Evolutionary conservation across 441 rosid species (phyloP), one percentile per base, ranked within the genome.

Genomic region (Theobroma grandiflorum): DNA sequence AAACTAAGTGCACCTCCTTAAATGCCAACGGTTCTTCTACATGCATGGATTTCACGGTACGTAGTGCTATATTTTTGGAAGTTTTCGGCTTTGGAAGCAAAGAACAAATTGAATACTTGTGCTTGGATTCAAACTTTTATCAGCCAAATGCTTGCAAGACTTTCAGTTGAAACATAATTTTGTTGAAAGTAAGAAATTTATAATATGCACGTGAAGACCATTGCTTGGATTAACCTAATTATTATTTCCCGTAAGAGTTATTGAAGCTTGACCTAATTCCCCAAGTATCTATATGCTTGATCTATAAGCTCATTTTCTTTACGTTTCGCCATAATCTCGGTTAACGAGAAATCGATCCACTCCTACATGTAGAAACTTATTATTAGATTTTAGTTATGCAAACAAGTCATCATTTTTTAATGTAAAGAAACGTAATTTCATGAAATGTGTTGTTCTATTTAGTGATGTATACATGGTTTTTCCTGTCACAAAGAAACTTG

Each of bases 171-270:
- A 11, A 43, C 61, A 8, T n/a, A 2, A 18, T n/a, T 62, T 31
- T 31, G 16, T 20, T 18, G 3, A 26, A 9, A 37, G 37, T 42
- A 20, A n/a, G 8, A 66, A 66, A 16, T 8, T 4, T 40, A 12
- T 37, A 64, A 16, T 26, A 37, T 64, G 69, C 47, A 66, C 16
- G 71, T 40, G 45, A 64, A 64, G 16, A 64, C 16, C 37, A 35
- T 33, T 63, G 40, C 22, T 63, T 63, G 68, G 68, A 38, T 63
- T 38, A 63, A 14, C 68, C 9, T 63, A 63, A 63, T 35, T 35
- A 63, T 33, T 6, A 11, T 6, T 63, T 33, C 14, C 43, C 20
- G 35, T 35, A 26, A 26, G 20, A 35, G 20, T 63, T 33, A 14
- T 31, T 63, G 10, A 35, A 63, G 68, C 68, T 57, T 57, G 33